Evolutionary conservation across 2,329 filamentous ascomycete genomes (phyloP), one percentile per base, ranked within the genome.

Genomic region (Clonostachys byssicola): DNA sequence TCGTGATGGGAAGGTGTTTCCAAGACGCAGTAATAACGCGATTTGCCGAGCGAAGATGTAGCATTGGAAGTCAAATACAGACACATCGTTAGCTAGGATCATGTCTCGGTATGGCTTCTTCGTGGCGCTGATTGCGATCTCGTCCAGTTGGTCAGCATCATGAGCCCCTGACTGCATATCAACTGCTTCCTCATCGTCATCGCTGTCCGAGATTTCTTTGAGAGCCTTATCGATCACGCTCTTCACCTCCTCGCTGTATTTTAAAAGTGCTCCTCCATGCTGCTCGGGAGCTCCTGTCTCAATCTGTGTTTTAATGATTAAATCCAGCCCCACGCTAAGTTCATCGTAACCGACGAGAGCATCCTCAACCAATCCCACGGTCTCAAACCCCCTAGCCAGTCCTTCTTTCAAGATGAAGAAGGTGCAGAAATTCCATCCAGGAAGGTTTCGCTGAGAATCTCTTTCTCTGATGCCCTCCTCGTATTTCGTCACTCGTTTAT

Each of bases 351-450:
- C 90, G 5, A 94, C 88, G 38, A 99, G 71, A 4, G 94, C 92
- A 74, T 99, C 94, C 60, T 99, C 94, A 9, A 96, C 89, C 10
- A 99, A 74, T 1, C 95, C 95, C 4, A 97, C 92, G 61, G 89
- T 97, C 65, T 99, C 95, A 55, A 99, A 96, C 0, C 92, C 95
- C 54, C 89, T 81, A 2, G 94, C 92, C 35, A 99, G 72, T 0
- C 94, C 94, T 65, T 99, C 94, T 60, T 99, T 99, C 9, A 99
- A 76, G 14, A 99, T 92, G 63, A 99, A 99, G 63, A 99, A 99
- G 0, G 94, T 99, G 67, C 94, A 97, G 62, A 99, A 99, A 61
- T 99, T 99, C 94, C 94, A 99, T 1, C 94, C 94, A 0, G 94
- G 94, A 16, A 99, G 70, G 34, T 76, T 85, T 42, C 92, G 80